phyloP scores from a whole-genome alignment of 2,329 filamentous ascomycete genomes.

The Colletotrichum echinochloae region DNA sequence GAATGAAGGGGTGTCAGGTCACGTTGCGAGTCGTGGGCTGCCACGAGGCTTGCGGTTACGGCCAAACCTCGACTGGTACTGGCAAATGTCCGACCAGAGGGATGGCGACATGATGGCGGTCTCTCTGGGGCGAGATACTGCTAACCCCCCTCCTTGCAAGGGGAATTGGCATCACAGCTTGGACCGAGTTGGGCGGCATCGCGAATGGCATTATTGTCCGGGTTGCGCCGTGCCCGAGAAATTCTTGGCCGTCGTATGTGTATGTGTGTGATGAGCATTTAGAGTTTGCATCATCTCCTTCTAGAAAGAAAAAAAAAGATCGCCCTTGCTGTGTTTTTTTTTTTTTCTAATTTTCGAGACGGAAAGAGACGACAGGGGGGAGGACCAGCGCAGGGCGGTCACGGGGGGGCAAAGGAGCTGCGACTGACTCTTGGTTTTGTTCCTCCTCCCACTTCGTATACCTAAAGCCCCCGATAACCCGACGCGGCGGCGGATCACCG shows the following conservation, averaged over 20 bases:
- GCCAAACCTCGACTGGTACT: background rate
- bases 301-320: slow-evolving; percentile 17
- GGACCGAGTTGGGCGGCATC: slow-evolving; percentile 15
- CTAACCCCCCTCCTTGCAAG: slow-evolving; percentile 3
- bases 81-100: slow-evolving; percentile 12
- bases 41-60: background rate
- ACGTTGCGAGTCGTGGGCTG: slow-evolving; percentile 19
- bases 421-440: slow-evolving; percentile 18
- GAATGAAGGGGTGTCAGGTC: background rate
- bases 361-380: background rate
- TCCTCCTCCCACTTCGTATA: background rate
- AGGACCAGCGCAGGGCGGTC: background rate
- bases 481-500: background rate
- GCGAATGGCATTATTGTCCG: background rate
- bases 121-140: background rate
- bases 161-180: background rate
- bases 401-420: background rate
- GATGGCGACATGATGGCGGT: background rate
- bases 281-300: slow-evolving; percentile 27
- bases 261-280: slow-evolving; percentile 20
- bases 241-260: slow-evolving; percentile 2
- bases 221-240: background rate
- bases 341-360: slow-evolving; percentile 8
- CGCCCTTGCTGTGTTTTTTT: background rate
- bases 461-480: background rate